Conservation (phyloP, 495 filamentous ascomycete genomes). For the Hapsidospora chrysogenum region DNA sequence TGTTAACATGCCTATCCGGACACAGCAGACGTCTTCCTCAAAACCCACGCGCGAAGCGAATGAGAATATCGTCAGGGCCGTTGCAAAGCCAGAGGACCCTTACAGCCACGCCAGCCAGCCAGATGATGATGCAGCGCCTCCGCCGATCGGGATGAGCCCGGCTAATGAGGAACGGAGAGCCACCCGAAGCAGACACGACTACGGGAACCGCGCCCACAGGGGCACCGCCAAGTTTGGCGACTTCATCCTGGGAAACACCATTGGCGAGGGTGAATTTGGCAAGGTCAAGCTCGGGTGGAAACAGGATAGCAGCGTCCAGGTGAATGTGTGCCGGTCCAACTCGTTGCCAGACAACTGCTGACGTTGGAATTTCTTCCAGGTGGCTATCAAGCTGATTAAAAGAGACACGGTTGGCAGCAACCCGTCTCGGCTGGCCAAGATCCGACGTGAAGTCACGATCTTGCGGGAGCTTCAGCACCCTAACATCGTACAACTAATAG, state of each 20-base stretch:
- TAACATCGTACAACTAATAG: conserved; percentile 92
- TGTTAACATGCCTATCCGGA: conserved; percentile 22
- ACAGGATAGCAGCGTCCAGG: conserved; percentile 71
- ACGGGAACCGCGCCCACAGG: conserved; percentile 43
- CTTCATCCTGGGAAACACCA: conserved; percentile 89
- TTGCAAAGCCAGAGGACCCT: conserved; percentile 58
- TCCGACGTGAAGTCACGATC: conserved; percentile 91
- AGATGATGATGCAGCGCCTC: conserved; percentile 34
- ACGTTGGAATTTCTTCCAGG: conserved; percentile 28
- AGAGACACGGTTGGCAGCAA: conserved; percentile 77
- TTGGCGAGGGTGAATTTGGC: conserved; percentile 95
- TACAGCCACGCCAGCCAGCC: conserved; percentile 17
- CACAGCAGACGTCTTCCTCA: conserved; percentile 17
- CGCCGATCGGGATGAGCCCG: conserved; percentile 35
- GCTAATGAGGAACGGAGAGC: conserved; percentile 45
- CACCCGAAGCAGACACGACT: conserved; percentile 63
- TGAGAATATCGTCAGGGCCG: conserved; percentile 61
- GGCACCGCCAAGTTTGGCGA: conserved; percentile 73
- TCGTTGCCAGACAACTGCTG: neutral
- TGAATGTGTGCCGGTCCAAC: conserved; percentile 14
- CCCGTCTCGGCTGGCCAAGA: conserved; percentile 78
- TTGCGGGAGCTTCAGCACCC: conserved; percentile 74
- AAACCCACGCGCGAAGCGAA: conserved; percentile 45
- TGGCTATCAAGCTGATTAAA: conserved; percentile 96
- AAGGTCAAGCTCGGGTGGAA: conserved; percentile 99